Percentiles rank a stretch among this genome's conserved stretches.
These are phyloP conservation scores for Coemansia sp. DNA, from an alignment of 192 early-diverging fungal species.

Conservation along the genomic window DNA sequence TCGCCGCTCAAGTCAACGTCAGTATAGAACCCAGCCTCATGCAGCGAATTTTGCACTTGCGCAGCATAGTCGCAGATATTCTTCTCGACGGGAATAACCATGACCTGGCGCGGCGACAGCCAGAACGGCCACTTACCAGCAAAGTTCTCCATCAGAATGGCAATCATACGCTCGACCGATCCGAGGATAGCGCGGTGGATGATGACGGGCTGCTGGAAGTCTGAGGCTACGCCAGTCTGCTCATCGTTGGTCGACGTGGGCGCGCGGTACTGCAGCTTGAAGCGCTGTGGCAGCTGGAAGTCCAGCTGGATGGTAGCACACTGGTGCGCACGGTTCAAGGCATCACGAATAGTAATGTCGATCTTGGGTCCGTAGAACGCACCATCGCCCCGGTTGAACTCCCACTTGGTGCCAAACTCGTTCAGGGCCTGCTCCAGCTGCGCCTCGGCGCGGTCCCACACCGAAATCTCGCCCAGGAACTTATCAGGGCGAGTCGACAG, in stretches of 20 bases:
- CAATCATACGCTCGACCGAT: slow-evolving; percentile 94
- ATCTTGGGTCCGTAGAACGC: slow-evolving; percentile 99
- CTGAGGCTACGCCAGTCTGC: slow-evolving; percentile 20
- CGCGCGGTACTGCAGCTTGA: slow-evolving; percentile 88
- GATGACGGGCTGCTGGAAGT: slow-evolving; percentile 87
- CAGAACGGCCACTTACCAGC: slow-evolving; percentile 99
- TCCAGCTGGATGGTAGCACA: slow-evolving; percentile 98
- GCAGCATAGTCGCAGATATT: slow-evolving; percentile 80
- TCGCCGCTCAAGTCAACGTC: slow-evolving; percentile 86
- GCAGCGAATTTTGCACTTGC: slow-evolving; percentile 69
- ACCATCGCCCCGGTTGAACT: slow-evolving; percentile 91
- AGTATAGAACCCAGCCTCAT: slow-evolving; percentile 74
- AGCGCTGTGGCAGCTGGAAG: slow-evolving; percentile 96
- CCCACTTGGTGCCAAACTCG: slow-evolving; percentile 81
- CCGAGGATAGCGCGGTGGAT: slow-evolving; percentile 98
- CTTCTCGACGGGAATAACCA: slow-evolving; percentile 84
- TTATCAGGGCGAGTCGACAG: slow-evolving; percentile 98
- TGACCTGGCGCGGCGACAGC: slow-evolving; percentile 92
- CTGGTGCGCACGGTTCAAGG: slow-evolving; percentile 86
- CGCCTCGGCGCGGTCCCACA: slow-evolving; percentile 93
- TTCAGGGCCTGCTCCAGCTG: slow-evolving; percentile 75
- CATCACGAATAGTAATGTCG: slow-evolving; percentile 95
- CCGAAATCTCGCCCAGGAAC: slow-evolving; percentile 83
- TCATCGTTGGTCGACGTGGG: slow-evolving; percentile 55
- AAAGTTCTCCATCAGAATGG: slow-evolving; percentile 94